Percentiles rank a stretch among this genome's conserved stretches.
These are phyloP conservation scores for Sugiyamaella lignohabitans DNA, from an alignment of 805 yeast species.

Conservation along the genomic window DNA sequence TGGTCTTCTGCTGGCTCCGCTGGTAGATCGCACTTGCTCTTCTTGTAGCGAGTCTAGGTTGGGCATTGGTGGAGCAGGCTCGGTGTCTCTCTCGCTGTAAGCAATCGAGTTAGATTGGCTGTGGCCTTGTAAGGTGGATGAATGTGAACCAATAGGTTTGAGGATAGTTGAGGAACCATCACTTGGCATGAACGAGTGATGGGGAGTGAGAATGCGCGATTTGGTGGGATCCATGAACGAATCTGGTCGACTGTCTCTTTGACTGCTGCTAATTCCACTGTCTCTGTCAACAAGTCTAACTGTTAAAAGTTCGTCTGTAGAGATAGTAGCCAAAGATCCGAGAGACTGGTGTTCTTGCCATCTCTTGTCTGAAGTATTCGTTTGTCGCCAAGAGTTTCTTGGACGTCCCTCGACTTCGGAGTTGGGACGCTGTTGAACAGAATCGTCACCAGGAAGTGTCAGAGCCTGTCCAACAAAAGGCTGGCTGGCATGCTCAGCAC, in stretches of 20 bases:
- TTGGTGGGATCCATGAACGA: constrained; percentile 25
- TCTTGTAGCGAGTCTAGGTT: constrained; percentile 6
- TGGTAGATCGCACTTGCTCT: neutral
- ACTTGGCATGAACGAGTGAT: constrained; percentile 23
- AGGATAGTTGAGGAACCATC: constrained; percentile 31
- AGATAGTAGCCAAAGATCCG: constrained; percentile 72
- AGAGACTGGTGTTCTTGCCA: constrained; percentile 57
- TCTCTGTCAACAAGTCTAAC: constrained; percentile 59
- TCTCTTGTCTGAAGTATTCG: constrained; percentile 30
- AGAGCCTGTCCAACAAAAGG: constrained; percentile 1
- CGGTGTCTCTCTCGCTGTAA: neutral
- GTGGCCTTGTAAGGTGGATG: constrained; percentile 23
- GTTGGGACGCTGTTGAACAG: constrained; percentile 18
- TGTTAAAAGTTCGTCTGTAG: constrained; percentile 75
- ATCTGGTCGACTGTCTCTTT: neutral
- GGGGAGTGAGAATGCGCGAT: constrained; percentile 22
- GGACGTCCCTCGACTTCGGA: constrained; percentile 27
- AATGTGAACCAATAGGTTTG: constrained; percentile 28
- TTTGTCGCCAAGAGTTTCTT: constrained; percentile 56
- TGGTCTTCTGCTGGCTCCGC: neutral
- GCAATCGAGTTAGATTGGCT: constrained; percentile 9
- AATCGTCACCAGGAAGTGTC: neutral
- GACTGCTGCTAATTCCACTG: constrained; percentile 9
- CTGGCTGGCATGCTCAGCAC: neutral
- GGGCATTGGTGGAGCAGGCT: constrained; percentile 5